Evolutionary conservation across 163 green algal species (phyloP), one percentile per base, ranked within the genome.

Genomic region (Chloroidium sp.): DNA sequence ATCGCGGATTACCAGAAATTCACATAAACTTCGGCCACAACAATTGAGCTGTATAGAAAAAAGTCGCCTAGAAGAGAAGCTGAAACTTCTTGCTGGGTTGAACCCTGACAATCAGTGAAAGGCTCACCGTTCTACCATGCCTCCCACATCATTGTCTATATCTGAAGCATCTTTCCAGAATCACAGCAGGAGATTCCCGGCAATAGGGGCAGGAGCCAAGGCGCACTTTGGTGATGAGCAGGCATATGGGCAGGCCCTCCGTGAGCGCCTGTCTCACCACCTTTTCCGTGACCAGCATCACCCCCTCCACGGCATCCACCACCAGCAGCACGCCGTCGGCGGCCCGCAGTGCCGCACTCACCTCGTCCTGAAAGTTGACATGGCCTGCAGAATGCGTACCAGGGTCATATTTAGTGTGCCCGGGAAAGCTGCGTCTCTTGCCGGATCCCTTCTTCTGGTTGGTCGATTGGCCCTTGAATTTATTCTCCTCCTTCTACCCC

Each of bases 361-460:
- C 89, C 89, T 99, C 97, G 82, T 99, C 97, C 57, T 93, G 94
- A 89, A 99, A 99, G 92, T 99, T 98, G 75, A 95, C 90, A 86
- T 99, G 97, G 3, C 97, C 89, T 90, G 86, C 78, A 82, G 3
- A 8, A 6, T 36, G 36, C 36, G 36, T 36, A 36, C 36, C 36
- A 36, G 36, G 36, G 36, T 36, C 2, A 4, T 2, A 78, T 69
- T 36, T 36, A 36, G 36, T 36, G 36, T 36, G 36, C 58, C 14
- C 59, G 76, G 3, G 3, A n/a, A 14, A 76, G 69, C 69, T 76
- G 69, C 69, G 14, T 60, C 6, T 72, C 6, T 72, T 10, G 10
- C 8, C 8, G 67, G 6, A 10, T n/a, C 67, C 8, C 67, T 72
- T 72, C 67, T 10, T 72, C 67, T n/a, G 67, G 8, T n/a, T 72